phyloP scores from a whole-genome alignment of 2,329 filamentous ascomycete species.

The Aureobasidium sp. region DNA sequence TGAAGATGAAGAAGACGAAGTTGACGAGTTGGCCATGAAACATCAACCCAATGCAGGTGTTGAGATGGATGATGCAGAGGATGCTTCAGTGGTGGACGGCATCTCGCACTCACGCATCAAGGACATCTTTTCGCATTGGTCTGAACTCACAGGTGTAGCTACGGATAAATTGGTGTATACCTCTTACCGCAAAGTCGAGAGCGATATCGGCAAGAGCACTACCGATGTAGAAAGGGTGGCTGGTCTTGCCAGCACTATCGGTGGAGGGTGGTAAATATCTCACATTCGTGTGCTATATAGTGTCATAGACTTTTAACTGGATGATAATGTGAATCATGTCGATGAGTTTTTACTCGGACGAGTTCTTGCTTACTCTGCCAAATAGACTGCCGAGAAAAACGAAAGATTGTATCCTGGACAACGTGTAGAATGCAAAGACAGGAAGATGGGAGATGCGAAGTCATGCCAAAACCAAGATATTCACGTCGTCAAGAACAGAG shows the following conservation, averaged over 20 bases:
- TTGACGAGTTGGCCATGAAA: too few relatives aligned
- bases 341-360: too few relatives aligned
- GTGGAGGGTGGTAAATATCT: conserved; percentile 74
- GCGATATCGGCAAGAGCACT: conserved; percentile 79
- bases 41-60: conserved; percentile 2
- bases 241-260: conserved; percentile 82
- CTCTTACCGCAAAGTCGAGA: conserved; percentile 85
- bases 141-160: conserved; percentile 60
- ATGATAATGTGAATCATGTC: too few relatives aligned
- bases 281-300: too few relatives aligned
- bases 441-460: too few relatives aligned
- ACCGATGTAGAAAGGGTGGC: conserved; percentile 74
- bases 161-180: conserved; percentile 72
- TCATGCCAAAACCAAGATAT: too few relatives aligned
- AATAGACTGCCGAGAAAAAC: too few relatives aligned
- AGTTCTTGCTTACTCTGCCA: too few relatives aligned
- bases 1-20: conserved; percentile 19
- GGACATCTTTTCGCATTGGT: conserved; percentile 70
- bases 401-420: too few relatives aligned
- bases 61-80: conserved; percentile 6
- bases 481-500: too few relatives aligned
- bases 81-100: conserved; percentile 31
- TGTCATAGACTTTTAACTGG: too few relatives aligned
- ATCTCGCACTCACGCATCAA: conserved; percentile 61
- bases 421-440: too few relatives aligned